Base-by-base conservation (phyloP, 768 basidiomycete species). In the Tulasnella sp. region DNA sequence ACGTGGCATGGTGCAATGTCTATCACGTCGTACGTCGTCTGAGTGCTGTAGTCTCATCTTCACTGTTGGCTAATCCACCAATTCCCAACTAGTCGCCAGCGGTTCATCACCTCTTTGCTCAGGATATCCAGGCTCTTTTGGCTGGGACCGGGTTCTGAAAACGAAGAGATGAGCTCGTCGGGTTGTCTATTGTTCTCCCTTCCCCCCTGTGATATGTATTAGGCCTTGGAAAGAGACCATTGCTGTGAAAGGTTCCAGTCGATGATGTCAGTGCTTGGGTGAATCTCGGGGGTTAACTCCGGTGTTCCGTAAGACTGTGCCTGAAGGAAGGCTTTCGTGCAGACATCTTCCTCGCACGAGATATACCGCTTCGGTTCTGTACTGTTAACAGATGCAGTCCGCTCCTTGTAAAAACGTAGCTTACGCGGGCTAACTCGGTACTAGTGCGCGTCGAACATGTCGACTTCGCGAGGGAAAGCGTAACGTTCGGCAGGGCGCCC, bases 1-100 rank as follows among this genome's bases (percentile, higher is more conserved):
- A 77, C 38, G 76, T 77, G 24, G 38, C 42, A 4, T 77, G 76
- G 76, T 77, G 76, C 76, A 77, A 77, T 62, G 58, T 56, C 56
- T 62, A 58, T 46, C 76, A 77, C 27, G 58, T 77, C 34, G 76
- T 78, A 72, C 21, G 62, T 80, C 40, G 19, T 74, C 71, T 14
- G n/a, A n/a, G n/a, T 27, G 62, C n/a, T 27, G 24, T 6, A 16
- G 27, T 5, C 62, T 34, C 8, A 52, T 19, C 10, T 34, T 34
- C 4, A 18, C 34, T 31, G 14, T 7, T 68, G 34, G 31, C 31
- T 36, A 36, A 31, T 5, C 34, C 36, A 3, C 0, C 24, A 18
- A 36, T 31, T 34, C n/a, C n/a, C 34, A 27, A 3, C 27, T 34
- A 68, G 62, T 68, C 62, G 16, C 62, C 62, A 2, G 27, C 62